These are phyloP conservation scores for Neurospora sp. DNA, from an alignment of 495 filamentous ascomycete species.

Conservation along the genomic window DNA sequence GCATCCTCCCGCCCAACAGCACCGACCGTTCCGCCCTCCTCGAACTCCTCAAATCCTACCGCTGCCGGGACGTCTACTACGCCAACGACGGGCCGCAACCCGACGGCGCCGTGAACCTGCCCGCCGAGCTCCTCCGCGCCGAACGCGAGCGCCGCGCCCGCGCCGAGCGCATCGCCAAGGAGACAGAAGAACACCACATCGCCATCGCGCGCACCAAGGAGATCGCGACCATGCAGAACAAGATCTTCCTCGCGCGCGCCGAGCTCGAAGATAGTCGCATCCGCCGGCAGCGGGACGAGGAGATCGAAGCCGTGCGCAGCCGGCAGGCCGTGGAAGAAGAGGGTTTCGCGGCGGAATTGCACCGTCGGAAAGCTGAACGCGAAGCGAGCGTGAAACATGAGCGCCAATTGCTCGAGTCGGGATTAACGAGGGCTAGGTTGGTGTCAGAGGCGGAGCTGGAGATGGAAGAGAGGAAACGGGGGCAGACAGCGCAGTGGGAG, in stretches of 20 bases:
- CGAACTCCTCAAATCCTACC: slow-evolving; percentile 29
- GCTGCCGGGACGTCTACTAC: slow-evolving; percentile 36
- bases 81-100: slow-evolving; percentile 37
- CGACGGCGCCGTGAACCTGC: slow-evolving; percentile 32
- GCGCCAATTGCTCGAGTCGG: slow-evolving; percentile 27
- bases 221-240: slow-evolving; percentile 30
- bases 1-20: slow-evolving; percentile 19
- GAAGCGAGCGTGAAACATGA: slow-evolving; percentile 28
- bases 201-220: slow-evolving; percentile 31
- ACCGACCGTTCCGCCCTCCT: slow-evolving; percentile 28
- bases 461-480: slow-evolving; percentile 25
- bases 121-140: slow-evolving; percentile 30
- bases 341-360: slow-evolving; percentile 15
- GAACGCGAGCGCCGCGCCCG: slow-evolving; percentile 33
- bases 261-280: slow-evolving; percentile 35
- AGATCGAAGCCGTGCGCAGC: slow-evolving; percentile 21
- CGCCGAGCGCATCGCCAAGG: slow-evolving; percentile 24
- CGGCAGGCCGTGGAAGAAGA: slow-evolving; percentile 20
- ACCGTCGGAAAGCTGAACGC: slow-evolving; percentile 15
- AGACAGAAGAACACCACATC: slow-evolving; percentile 26
- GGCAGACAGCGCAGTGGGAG: slow-evolving; percentile 28
- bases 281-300: slow-evolving; percentile 26
- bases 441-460: slow-evolving; percentile 31
- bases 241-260: slow-evolving; percentile 32
- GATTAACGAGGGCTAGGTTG: slow-evolving; percentile 25